phyloP scores from a whole-genome alignment of 2,329 filamentous ascomycete species.

The Pseudovirgaria hyperparasitica region DNA sequence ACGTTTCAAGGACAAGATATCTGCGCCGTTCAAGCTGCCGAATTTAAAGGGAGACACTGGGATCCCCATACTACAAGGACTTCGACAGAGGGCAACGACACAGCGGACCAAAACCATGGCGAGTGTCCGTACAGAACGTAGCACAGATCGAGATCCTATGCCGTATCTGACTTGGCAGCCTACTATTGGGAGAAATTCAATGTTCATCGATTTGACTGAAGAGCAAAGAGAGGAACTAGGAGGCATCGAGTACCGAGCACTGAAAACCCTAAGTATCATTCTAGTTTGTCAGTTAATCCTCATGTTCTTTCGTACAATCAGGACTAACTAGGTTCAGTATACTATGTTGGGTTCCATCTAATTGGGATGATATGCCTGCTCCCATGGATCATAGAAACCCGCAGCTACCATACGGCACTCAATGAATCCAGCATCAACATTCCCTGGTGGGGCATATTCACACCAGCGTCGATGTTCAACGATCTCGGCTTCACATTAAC shows the following conservation, averaged over 20 bases:
- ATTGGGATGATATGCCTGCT: constrained; percentile 61
- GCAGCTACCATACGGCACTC: constrained; percentile 50
- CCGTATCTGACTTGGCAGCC: constrained; percentile 93
- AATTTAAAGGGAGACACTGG: constrained; percentile 7
- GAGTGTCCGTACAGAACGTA: no score
- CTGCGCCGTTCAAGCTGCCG: constrained; percentile 6
- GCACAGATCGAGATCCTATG: constrained; percentile 39
- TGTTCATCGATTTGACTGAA: constrained; percentile 76
- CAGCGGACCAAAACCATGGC: no score
- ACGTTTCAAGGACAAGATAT: constrained; percentile 14
- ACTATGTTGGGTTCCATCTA: constrained; percentile 74
- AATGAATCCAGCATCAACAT: constrained; percentile 46
- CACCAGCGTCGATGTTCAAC: constrained; percentile 77
- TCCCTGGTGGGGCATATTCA: constrained; percentile 90
- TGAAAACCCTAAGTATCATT: constrained; percentile 74
- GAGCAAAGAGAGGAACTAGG: constrained; percentile 91
- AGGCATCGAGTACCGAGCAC: constrained; percentile 86
- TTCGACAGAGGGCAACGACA: no score
- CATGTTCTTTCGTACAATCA: not conserved
- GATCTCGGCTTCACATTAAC: constrained; percentile 91
- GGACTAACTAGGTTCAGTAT: constrained; percentile 29
- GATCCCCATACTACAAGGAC: no score
- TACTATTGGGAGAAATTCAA: constrained; percentile 84
- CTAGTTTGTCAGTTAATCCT: constrained; percentile 38
- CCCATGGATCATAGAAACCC: constrained; percentile 63